A percentile compares a stretch with the other conserved stretches of the same genome.
Evolutionary conservation across 148 eudicot species (phyloP).

Genomic region (Cornus suecica): DNA sequence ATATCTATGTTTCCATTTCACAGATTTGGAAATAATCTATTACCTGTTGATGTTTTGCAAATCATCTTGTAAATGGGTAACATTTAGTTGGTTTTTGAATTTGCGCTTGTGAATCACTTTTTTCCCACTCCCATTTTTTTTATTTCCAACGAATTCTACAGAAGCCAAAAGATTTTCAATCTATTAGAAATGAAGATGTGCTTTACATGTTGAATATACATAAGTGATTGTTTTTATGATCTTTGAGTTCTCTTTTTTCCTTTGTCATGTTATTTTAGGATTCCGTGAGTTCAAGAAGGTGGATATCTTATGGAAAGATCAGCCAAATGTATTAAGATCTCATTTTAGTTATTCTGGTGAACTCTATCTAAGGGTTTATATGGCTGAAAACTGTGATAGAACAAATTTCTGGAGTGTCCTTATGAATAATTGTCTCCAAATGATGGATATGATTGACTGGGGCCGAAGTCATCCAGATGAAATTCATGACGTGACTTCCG

Average conservation of each 20-base stretch:
- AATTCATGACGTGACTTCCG: constrained; percentile 46
- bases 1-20: too few species aligned
- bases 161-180: too few species aligned
- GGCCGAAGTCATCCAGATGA: constrained; percentile 91
- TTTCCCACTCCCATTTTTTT: too few species aligned
- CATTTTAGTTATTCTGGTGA: constrained; percentile 44
- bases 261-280: constrained; percentile 38
- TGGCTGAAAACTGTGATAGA: constrained; percentile 46
- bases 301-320: constrained; percentile 79
- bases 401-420: constrained; percentile 53
- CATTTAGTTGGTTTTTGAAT: too few species aligned
- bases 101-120: too few species aligned
- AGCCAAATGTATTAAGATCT: constrained; percentile 27
- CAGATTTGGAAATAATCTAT: too few species aligned
- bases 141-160: too few species aligned
- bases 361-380: constrained; percentile 55
- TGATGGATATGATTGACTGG: constrained; percentile 88
- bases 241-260: background rate
- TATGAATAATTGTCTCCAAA: constrained; percentile 61
- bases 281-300: constrained; percentile 71
- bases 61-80: too few species aligned
- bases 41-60: too few species aligned
- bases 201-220: background rate
- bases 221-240: background rate
- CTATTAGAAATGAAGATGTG: background rate